Evolutionary conservation across 2,329 filamentous ascomycete genomes (phyloP).

Genomic region (Fusarium sp.): DNA sequence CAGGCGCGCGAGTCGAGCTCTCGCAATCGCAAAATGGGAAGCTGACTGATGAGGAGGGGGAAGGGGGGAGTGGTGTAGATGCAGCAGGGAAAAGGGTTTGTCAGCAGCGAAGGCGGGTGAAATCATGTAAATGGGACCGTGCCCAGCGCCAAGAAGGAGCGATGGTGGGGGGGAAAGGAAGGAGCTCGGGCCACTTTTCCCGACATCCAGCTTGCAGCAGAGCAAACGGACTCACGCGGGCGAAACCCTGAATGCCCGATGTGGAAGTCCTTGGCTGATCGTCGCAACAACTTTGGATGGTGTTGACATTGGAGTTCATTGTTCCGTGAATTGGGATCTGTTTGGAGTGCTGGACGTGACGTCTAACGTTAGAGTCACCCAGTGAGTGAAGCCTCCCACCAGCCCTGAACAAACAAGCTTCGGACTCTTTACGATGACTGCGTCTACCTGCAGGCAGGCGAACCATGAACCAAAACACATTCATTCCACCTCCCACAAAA

Average conservation of each 20-base stretch:
- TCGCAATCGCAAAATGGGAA: conserved; percentile 20
- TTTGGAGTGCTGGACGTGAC: not conserved
- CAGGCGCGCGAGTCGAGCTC: conserved; percentile 1
- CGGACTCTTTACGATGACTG: too few species aligned
- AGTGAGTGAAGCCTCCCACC: not conserved
- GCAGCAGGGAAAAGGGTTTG: conserved; percentile 40
- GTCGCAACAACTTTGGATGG: not conserved
- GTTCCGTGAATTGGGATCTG: not conserved
- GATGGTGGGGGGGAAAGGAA: not conserved
- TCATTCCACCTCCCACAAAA: not conserved
- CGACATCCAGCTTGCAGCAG: not conserved
- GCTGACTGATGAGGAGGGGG: conserved; percentile 34
- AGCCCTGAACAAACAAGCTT: not conserved
- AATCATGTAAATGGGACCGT: conserved; percentile 9
- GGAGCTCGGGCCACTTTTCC: conserved; percentile 30
- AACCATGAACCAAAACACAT: not conserved
- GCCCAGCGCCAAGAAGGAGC: not conserved
- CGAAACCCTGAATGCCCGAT: conserved; percentile 9
- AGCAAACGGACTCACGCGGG: not conserved
- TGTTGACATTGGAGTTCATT: not conserved
- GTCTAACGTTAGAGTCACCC: not conserved
- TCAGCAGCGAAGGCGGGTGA: conserved; percentile 34
- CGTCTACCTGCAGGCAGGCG: not conserved
- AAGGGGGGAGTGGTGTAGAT: conserved; percentile 27
- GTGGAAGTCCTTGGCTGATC: conserved; percentile 9